Conservation (phyloP, 116 monocot genomes). For the Phalaenopsis hybrid region DNA sequence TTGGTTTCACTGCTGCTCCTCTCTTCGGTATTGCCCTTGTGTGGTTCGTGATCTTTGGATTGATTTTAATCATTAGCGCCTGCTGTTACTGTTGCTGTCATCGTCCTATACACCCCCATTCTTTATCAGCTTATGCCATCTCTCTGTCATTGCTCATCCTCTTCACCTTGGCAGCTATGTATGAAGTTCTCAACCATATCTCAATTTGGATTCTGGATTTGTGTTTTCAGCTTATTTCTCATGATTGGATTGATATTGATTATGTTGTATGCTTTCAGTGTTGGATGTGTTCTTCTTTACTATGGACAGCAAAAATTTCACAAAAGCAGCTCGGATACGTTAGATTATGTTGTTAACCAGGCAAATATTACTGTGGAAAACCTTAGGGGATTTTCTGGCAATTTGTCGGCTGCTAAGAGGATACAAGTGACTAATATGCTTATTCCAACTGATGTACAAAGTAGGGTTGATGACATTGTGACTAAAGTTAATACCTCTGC, state of each 20-base stretch:
- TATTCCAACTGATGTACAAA: conserved; percentile 36
- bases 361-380: conserved; percentile 56
- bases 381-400: conserved; percentile 56
- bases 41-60: conserved; percentile 53
- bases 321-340: conserved; percentile 50
- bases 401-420: conserved; percentile 50
- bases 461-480: conserved; percentile 49
- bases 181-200: background rate
- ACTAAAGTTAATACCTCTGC: conserved; percentile 55
- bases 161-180: conserved; percentile 50
- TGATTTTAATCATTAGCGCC: conserved; percentile 20
- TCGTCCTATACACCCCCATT: conserved; percentile 24
- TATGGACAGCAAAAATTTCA: conserved; percentile 66
- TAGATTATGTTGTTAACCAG: conserved; percentile 65
- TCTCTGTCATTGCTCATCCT: conserved; percentile 41
- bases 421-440: conserved; percentile 45
- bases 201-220: conserved; percentile 1
- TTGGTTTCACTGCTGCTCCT: conserved; percentile 46
- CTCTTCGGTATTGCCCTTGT: conserved; percentile 34
- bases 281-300: conserved; percentile 59
- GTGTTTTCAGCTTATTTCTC: background rate
- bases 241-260: background rate
- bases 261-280: conserved; percentile 16
- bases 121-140: conserved; percentile 38
- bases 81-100: conserved; percentile 43